These are phyloP conservation scores for Cutaneotrichosporon cutaneum DNA, from an alignment of 1,284 basidiomycete species.

Conservation along the genomic window DNA sequence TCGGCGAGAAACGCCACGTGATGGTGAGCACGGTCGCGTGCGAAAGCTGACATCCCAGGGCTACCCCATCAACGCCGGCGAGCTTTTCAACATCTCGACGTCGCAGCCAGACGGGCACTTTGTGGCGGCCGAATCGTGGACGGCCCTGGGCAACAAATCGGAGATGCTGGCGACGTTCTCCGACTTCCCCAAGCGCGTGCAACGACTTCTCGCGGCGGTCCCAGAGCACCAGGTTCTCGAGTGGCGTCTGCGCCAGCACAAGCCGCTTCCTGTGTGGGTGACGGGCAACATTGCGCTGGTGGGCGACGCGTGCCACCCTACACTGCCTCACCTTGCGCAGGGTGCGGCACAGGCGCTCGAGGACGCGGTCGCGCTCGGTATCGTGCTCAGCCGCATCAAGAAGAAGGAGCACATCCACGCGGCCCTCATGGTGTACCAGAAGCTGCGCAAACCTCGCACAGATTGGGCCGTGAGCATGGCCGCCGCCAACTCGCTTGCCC, in stretches of 20 bases:
- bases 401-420: conserved; percentile 42
- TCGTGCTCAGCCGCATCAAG: conserved; percentile 44
- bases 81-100: conserved; percentile 49
- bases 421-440: conserved; percentile 46
- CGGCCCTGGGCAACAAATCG: conserved; percentile 43
- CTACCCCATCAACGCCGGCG: conserved; percentile 47
- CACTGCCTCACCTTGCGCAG: conserved; percentile 44
- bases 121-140: conserved; percentile 43
- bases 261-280: conserved; percentile 44
- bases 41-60: neutral
- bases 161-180: conserved; percentile 45
- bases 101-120: conserved; percentile 49
- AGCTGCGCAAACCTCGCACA: conserved; percentile 48
- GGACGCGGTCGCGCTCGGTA: conserved; percentile 47
- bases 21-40: conserved; percentile 29
- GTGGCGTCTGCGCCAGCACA: conserved; percentile 50
- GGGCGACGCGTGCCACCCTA: conserved; percentile 45
- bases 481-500: conserved; percentile 43
- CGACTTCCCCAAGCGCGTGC: conserved; percentile 45
- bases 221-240: conserved; percentile 47
- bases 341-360: conserved; percentile 53
- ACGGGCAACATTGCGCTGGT: conserved; percentile 37
- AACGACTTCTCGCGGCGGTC: conserved; percentile 44
- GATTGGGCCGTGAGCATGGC: conserved; percentile 47
- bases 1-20: conserved; percentile 48